Evolutionary conservation across 2,329 filamentous ascomycete species (phyloP), one percentile per base, ranked within the genome.

Genomic region (Trichoderma sp.): DNA sequence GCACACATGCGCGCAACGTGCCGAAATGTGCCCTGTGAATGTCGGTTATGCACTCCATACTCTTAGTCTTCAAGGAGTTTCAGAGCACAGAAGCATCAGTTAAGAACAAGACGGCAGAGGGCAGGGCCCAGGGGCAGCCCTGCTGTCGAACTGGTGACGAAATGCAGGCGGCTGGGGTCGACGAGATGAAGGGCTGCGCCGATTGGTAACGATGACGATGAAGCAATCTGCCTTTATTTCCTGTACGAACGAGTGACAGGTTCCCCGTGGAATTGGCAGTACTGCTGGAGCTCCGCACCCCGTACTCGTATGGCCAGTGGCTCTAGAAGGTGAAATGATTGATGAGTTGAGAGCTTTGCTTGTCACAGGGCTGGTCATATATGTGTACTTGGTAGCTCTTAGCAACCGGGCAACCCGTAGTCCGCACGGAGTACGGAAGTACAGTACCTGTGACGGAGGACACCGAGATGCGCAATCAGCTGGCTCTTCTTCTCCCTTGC

Each of bases 101-200:
- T 27, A 6, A 27, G 16, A 31, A 14, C 35, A 66, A 18, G 41
- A 8, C 41, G 41, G 41, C 41, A 45, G 41, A n/a, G 41, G 3
- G 35, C 24, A 16, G 27, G 38, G 24, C 35, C 31, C 41, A 45
- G 33, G 63, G 71, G 62, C 71, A 74, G 35, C 68, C 69, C 69
- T 72, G 69, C 9, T 18, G 31, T 60, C 14, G 71, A 66, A 74
- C 59, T 66, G 71, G 71, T 65, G 62, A 66, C 71, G 71, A 74
- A 66, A 59, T 74, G 62, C 41, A 21, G 31, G 16, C 60, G 33
- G 59, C 68, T 62, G 56, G 68, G 67, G 24, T 71, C 18, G n/a
- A 71, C 12, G 56, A 66, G 62, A 66, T 74, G 71, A 67, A 35
- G 71, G 16, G 38, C 50, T 45, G 18, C 35, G 38, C 12, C 38